Conservation (phyloP, 495 filamentous ascomycete genomes). For the Pyrenopolyporus hunteri region DNA sequence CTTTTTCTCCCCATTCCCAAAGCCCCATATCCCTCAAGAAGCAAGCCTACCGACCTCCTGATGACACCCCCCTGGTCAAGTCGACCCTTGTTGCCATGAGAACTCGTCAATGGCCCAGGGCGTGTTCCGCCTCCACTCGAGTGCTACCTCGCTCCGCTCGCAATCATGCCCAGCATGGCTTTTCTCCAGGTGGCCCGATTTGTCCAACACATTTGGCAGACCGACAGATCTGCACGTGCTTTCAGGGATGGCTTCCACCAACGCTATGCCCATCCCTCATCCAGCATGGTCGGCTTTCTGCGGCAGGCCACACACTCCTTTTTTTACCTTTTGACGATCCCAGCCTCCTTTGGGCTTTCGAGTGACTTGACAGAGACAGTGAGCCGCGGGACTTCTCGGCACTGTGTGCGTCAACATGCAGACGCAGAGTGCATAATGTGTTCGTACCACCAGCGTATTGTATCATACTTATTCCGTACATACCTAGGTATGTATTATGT, state of each 20-base stretch:
- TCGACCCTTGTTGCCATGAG: slow-evolving; percentile 14
- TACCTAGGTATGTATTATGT: no score
- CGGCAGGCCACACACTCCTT: slow-evolving; percentile 12
- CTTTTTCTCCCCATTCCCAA: background rate
- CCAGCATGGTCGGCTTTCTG: slow-evolving; percentile 27
- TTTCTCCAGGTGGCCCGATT: slow-evolving; percentile 41
- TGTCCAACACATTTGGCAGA: slow-evolving; percentile 41
- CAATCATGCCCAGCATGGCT: slow-evolving; percentile 38
- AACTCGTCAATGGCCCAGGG: slow-evolving; percentile 30
- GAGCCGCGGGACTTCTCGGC: background rate
- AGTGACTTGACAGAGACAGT: slow-evolving; percentile 23
- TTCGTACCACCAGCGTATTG: slow-evolving; percentile 11
- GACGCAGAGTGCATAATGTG: slow-evolving; percentile 5
- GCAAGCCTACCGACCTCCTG: slow-evolving; percentile 22
- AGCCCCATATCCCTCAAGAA: slow-evolving; percentile 6
- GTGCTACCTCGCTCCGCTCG: slow-evolving; percentile 32
- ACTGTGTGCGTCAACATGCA: slow-evolving; percentile 27
- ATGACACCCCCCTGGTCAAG: slow-evolving; percentile 16
- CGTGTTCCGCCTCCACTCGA: slow-evolving; percentile 31
- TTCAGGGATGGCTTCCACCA: slow-evolving; percentile 32
- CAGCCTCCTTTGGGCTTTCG: slow-evolving; percentile 16
- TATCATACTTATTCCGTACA: slow-evolving; percentile 9
- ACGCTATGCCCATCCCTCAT: slow-evolving; percentile 21
- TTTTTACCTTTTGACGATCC: slow-evolving; percentile 18
- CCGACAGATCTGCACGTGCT: slow-evolving; percentile 42